Evolutionary conservation across 2,329 filamentous ascomycete genomes (phyloP).

Genomic region (Fusarium paranaense): DNA sequence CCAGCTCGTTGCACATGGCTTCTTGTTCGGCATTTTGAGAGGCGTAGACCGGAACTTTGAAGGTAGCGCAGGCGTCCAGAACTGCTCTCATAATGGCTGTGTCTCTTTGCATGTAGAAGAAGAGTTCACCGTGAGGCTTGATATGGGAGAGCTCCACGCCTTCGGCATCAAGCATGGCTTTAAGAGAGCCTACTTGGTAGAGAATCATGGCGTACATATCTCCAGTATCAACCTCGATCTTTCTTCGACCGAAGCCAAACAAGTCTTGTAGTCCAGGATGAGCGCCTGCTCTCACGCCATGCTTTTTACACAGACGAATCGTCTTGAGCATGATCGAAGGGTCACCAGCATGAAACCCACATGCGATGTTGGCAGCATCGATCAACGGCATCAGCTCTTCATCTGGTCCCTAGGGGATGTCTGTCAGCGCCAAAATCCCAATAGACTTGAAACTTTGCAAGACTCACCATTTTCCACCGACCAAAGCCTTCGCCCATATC

Average conservation of each 20-base stretch:
- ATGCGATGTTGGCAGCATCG: constrained; percentile 72
- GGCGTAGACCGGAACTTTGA: constrained; percentile 46
- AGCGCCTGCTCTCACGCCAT: constrained; percentile 68
- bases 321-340: constrained; percentile 74
- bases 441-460: accelerated
- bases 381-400: constrained; percentile 70
- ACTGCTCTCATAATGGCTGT: constrained; percentile 43
- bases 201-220: constrained; percentile 68
- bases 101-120: constrained; percentile 52
- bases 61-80: constrained; percentile 41
- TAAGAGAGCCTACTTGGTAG: constrained; percentile 73
- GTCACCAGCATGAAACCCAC: constrained; percentile 70
- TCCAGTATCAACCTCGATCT: constrained; percentile 68
- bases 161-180: constrained; percentile 69
- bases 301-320: constrained; percentile 66
- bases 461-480: constrained; percentile 11
- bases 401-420: constrained; percentile 54
- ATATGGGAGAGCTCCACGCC: constrained; percentile 68
- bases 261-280: constrained; percentile 75
- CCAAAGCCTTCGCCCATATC: constrained; percentile 19
- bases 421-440: not conserved
- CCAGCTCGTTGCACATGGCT: not conserved
- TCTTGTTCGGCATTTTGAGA: constrained; percentile 6
- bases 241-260: constrained; percentile 72
- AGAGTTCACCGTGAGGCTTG: constrained; percentile 71